Conservation (phyloP, 2,329 filamentous ascomycete species). For the Fusarium agapanthi region DNA sequence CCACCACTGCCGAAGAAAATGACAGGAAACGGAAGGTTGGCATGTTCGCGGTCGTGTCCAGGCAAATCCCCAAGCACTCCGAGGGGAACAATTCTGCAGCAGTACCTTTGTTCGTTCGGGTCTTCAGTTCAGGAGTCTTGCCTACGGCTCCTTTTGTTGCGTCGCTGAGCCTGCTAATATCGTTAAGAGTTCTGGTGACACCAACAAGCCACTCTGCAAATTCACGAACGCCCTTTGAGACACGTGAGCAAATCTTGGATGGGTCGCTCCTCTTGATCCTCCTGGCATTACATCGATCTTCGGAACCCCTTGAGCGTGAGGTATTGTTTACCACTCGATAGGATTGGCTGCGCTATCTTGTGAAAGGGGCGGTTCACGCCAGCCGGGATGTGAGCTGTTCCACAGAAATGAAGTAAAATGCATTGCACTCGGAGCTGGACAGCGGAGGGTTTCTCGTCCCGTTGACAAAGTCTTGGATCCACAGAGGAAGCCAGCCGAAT, state of each 20-base stretch:
- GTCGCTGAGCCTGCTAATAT: slow-evolving; percentile 69
- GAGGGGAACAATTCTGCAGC: slow-evolving; percentile 90
- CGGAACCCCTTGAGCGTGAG: accelerated
- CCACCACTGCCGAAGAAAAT: slow-evolving; percentile 65
- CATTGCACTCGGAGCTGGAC: not conserved
- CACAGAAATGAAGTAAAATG: not conserved
- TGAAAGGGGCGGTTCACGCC: not conserved
- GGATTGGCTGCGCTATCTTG: not conserved
- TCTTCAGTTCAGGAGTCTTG: slow-evolving; percentile 70
- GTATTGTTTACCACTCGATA: not conserved
- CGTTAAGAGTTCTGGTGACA: slow-evolving; percentile 80
- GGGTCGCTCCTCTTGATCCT: no score
- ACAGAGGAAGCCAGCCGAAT: not conserved
- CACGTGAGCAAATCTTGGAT: not conserved
- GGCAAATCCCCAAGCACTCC: slow-evolving; percentile 74
- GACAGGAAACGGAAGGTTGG: slow-evolving; percentile 89
- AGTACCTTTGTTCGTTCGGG: slow-evolving; percentile 65
- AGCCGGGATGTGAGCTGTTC: not conserved
- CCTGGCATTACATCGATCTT: not conserved
- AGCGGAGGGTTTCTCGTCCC: not conserved
- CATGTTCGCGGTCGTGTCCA: slow-evolving; percentile 90
- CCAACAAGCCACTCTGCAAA: slow-evolving; percentile 78
- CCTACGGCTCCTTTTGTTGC: slow-evolving; percentile 66
- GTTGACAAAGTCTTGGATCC: not conserved
- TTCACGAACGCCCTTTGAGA: not conserved